A percentile compares a stretch with the other conserved stretches of the same genome.
These are phyloP conservation scores for Flagelloscypha sp. DNA, from an alignment of 768 basidiomycete genomes.

Conservation along the genomic window DNA sequence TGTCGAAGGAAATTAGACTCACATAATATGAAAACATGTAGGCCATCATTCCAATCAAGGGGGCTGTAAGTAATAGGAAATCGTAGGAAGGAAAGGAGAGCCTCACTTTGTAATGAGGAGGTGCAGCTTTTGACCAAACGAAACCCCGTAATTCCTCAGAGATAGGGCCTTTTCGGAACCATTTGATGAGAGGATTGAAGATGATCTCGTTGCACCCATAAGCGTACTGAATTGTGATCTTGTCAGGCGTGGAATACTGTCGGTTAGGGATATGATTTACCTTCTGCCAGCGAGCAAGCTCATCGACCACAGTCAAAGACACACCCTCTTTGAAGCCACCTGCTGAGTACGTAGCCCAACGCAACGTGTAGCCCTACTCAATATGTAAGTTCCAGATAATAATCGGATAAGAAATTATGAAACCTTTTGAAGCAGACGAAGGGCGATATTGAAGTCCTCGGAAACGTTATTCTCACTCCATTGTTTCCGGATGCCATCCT, in stretches of 20 bases:
- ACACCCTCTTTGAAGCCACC: conserved; percentile 90
- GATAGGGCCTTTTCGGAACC: conserved; percentile 75
- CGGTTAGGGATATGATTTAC: conserved; percentile 12
- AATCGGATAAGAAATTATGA: too few relatives aligned
- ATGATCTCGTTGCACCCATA: conserved; percentile 63
- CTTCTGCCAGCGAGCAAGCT: conserved; percentile 88
- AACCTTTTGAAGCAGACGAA: too few relatives aligned
- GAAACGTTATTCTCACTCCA: conserved; percentile 77
- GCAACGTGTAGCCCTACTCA: conserved; percentile 62
- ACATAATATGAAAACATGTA: conserved; percentile 42
- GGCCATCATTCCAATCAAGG: conserved; percentile 69
- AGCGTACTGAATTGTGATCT: too few relatives aligned
- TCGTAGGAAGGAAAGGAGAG: too few relatives aligned
- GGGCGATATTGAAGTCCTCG: conserved; percentile 79
- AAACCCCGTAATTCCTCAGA: conserved; percentile 65
- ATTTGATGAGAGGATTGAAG: conserved; percentile 74
- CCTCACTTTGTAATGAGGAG: conserved; percentile 82
- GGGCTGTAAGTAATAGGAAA: too few relatives aligned
- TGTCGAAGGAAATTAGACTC: too few relatives aligned
- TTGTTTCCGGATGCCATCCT: conserved; percentile 59
- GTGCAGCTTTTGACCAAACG: conserved; percentile 61
- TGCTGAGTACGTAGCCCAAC: conserved; percentile 79
- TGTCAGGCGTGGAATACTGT: too few relatives aligned
- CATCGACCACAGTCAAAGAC: conserved; percentile 77
- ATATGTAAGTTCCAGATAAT: too few relatives aligned